Conservation (phyloP, 2,329 filamentous ascomycete genomes). For the Beauveria varroae region DNA sequence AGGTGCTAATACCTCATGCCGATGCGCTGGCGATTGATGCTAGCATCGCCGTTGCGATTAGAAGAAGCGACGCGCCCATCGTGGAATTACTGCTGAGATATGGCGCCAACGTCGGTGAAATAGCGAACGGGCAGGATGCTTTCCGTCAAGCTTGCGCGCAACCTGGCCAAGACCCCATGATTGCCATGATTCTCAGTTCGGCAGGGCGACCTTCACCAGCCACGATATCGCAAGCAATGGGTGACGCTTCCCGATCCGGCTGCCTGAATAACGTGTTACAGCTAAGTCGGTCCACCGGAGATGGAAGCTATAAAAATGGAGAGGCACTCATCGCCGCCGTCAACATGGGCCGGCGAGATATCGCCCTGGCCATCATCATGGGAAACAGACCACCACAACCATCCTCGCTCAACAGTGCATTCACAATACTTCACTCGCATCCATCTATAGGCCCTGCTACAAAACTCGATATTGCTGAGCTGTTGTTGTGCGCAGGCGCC, state of each 20-base stretch:
- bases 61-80: slow-evolving; percentile 33
- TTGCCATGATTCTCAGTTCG: slow-evolving; percentile 42
- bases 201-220: slow-evolving; percentile 36
- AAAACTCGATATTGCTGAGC: slow-evolving; percentile 45
- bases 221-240: slow-evolving; percentile 42
- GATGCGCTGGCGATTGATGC: slow-evolving; percentile 43
- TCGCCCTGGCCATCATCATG: slow-evolving; percentile 47
- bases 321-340: slow-evolving; percentile 46
- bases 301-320: slow-evolving; percentile 44
- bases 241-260: slow-evolving; percentile 41
- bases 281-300: slow-evolving; percentile 44
- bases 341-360: slow-evolving; percentile 40
- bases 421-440: slow-evolving; percentile 39
- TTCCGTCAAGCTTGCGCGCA: slow-evolving; percentile 44
- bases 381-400: slow-evolving; percentile 44
- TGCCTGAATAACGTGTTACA: slow-evolving; percentile 43
- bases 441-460: slow-evolving; percentile 38
- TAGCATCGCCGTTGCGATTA: slow-evolving; percentile 42
- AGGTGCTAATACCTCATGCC: slow-evolving; percentile 45
- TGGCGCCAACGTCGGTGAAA: slow-evolving; percentile 41
- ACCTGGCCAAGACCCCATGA: slow-evolving; percentile 37
- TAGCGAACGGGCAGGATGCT: slow-evolving; percentile 42
- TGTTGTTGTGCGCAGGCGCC: slow-evolving; percentile 51
- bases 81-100: slow-evolving; percentile 42
- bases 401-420: slow-evolving; percentile 41